phyloP scores from a whole-genome alignment of 2,329 filamentous ascomycete genomes.

The Alternaria dauci region DNA sequence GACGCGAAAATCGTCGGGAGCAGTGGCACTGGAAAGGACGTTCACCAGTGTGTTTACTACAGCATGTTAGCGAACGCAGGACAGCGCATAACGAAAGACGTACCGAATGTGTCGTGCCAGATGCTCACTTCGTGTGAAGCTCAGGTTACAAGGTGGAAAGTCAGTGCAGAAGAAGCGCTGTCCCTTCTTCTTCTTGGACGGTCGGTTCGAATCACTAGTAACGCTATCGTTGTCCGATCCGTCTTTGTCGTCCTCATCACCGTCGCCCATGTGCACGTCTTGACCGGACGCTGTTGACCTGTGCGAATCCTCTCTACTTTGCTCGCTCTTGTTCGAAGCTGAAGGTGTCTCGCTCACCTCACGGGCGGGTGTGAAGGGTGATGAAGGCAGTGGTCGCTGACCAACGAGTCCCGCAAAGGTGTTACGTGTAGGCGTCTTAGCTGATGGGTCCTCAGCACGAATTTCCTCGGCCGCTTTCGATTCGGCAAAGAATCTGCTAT shows the following conservation, averaged over 20 bases:
- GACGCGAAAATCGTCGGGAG: slow-evolving; percentile 86
- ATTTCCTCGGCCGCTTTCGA: slow-evolving; percentile 46
- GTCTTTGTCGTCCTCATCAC: slow-evolving; percentile 69
- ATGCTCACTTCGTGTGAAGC: slow-evolving; percentile 96
- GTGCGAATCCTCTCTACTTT: slow-evolving; percentile 67
- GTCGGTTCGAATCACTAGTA: slow-evolving; percentile 70
- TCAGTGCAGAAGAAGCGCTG: slow-evolving; percentile 97
- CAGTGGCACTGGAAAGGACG: slow-evolving; percentile 97
- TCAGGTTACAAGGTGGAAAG: slow-evolving; percentile 90
- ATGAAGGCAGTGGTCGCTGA: slow-evolving; percentile 57
- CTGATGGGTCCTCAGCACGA: slow-evolving; percentile 52
- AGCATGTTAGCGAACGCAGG: slow-evolving; percentile 35
- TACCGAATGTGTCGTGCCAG: slow-evolving; percentile 92
- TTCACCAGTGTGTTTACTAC: slow-evolving; percentile 95
- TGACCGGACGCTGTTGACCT: slow-evolving; percentile 68
- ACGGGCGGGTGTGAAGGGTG: slow-evolving; percentile 56
- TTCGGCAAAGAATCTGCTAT: slow-evolving; percentile 53
- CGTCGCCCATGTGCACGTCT: slow-evolving; percentile 80
- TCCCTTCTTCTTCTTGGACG: slow-evolving; percentile 93
- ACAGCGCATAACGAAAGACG: slow-evolving; percentile 29
- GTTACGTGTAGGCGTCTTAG: slow-evolving; percentile 70
- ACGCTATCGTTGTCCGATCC: slow-evolving; percentile 61
- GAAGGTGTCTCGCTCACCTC: slow-evolving; percentile 52
- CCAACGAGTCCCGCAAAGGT: slow-evolving; percentile 58
- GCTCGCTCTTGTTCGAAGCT: slow-evolving; percentile 47